These are phyloP conservation scores for Kurtzmaniella fragi DNA, from an alignment of 805 yeast species.

Conservation along the genomic window DNA sequence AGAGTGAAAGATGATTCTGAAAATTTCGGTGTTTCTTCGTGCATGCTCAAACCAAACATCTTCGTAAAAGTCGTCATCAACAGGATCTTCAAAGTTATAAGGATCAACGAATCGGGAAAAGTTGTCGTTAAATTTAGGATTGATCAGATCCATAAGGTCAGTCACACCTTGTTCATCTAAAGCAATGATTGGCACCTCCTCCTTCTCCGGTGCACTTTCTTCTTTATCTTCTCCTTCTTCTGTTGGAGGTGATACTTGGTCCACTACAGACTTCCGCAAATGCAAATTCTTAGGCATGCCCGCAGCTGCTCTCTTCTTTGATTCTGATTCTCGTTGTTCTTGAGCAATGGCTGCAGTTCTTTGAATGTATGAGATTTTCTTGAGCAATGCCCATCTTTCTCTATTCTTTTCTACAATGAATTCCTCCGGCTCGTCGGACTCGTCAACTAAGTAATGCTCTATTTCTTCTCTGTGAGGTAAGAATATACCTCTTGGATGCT, in stretches of 20 bases:
- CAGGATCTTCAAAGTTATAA: slow-evolving; percentile 81
- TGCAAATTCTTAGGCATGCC: slow-evolving; percentile 18
- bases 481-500: slow-evolving; percentile 25
- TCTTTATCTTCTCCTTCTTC: neutral
- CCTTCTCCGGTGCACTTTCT: neutral
- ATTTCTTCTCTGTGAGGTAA: slow-evolving; percentile 59
- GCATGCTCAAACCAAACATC: slow-evolving; percentile 86
- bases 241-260: slow-evolving; percentile 4
- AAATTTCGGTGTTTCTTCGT: slow-evolving; percentile 73
- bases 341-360: slow-evolving; percentile 54
- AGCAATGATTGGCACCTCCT: slow-evolving; percentile 36
- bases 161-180: slow-evolving; percentile 40
- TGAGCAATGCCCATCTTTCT: slow-evolving; percentile 68
- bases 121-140: slow-evolving; percentile 31
- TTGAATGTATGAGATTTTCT: slow-evolving; percentile 65
- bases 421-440: slow-evolving; percentile 40
- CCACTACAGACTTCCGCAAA: slow-evolving; percentile 4
- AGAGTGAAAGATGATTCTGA: slow-evolving; percentile 79
- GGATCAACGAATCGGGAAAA: slow-evolving; percentile 69
- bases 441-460: slow-evolving; percentile 41
- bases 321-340: slow-evolving; percentile 33
- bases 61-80: slow-evolving; percentile 74
- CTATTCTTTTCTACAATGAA: slow-evolving; percentile 38
- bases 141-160: slow-evolving; percentile 32
- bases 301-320: slow-evolving; percentile 28